Conservation (phyloP, 2,329 filamentous ascomycete species). For the Xylariaceae sp. region DNA sequence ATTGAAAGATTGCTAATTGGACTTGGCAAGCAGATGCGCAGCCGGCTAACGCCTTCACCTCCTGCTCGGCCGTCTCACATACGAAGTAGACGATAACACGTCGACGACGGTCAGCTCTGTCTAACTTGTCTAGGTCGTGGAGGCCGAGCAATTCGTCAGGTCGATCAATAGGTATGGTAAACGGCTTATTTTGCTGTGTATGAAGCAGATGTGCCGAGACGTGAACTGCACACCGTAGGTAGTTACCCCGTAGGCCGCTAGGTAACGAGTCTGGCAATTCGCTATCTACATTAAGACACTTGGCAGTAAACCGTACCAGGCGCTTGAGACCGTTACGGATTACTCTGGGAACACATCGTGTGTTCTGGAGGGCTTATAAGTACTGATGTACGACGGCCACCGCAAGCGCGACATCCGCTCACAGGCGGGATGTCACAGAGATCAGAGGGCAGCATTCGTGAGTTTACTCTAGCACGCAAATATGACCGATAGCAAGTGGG, state of each 20-base stretch:
- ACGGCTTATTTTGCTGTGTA: too few relatives aligned
- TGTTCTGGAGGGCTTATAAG: neutral
- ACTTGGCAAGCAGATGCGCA: too few relatives aligned
- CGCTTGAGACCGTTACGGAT: neutral
- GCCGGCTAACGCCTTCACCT: too few relatives aligned
- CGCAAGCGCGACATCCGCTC: slow-evolving; percentile 26
- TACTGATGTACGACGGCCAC: slow-evolving; percentile 30
- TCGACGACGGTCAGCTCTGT: too few relatives aligned
- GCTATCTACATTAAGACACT: neutral
- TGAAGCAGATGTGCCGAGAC: too few relatives aligned
- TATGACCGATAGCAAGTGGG: slow-evolving; percentile 56
- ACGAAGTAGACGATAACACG: too few relatives aligned
- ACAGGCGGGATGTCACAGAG: slow-evolving; percentile 22
- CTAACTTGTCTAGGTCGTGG: too few relatives aligned
- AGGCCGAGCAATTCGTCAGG: too few relatives aligned
- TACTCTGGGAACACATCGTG: neutral
- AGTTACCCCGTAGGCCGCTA: too few relatives aligned
- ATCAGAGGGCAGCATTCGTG: slow-evolving; percentile 29
- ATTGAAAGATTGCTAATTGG: neutral
- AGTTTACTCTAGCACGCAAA: slow-evolving; percentile 54
- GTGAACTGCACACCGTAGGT: too few relatives aligned
- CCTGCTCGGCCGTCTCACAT: too few relatives aligned
- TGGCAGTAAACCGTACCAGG: neutral
- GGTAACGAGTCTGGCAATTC: too few relatives aligned
- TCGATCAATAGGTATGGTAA: neutral